Percentiles rank a stretch among this genome's conserved stretches.
These are phyloP conservation scores for Fraxinus dipetala DNA, from an alignment of 305 asterid species.

Conservation along the genomic window DNA sequence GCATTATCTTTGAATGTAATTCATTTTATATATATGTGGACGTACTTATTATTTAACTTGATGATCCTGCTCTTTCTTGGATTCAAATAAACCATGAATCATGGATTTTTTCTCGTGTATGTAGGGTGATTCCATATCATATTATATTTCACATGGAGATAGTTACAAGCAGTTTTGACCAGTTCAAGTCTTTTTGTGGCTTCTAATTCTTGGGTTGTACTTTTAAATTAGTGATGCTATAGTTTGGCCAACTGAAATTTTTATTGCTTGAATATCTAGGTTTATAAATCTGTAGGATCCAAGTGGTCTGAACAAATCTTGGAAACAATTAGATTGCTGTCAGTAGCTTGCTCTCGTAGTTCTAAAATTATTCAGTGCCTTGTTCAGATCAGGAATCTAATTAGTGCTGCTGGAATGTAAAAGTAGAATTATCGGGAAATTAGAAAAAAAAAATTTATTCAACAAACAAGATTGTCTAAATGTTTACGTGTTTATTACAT, in stretches of 20 bases:
- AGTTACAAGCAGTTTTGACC: constrained; percentile 75
- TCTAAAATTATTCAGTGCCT: background rate
- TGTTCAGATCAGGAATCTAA: background rate
- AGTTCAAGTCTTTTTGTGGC: constrained; percentile 39
- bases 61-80: background rate
- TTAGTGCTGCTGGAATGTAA: no score
- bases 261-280: constrained; percentile 36
- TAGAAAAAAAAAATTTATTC: no score
- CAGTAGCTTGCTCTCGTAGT: background rate
- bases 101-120: background rate
- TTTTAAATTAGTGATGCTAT: background rate
- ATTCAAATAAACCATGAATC: background rate
- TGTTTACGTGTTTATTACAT: no score
- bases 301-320: constrained; percentile 60
- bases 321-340: constrained; percentile 48
- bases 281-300: constrained; percentile 65
- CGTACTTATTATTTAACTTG: background rate
- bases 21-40: no score
- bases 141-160: constrained; percentile 55
- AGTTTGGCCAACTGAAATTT: no score
- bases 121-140: constrained; percentile 19
- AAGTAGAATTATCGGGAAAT: no score
- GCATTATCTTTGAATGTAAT: constrained; percentile 70
- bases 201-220: background rate
- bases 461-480: no score